Evolutionary conservation across 306 rosid species (phyloP).

Genomic region (Corylus heterophylla): DNA sequence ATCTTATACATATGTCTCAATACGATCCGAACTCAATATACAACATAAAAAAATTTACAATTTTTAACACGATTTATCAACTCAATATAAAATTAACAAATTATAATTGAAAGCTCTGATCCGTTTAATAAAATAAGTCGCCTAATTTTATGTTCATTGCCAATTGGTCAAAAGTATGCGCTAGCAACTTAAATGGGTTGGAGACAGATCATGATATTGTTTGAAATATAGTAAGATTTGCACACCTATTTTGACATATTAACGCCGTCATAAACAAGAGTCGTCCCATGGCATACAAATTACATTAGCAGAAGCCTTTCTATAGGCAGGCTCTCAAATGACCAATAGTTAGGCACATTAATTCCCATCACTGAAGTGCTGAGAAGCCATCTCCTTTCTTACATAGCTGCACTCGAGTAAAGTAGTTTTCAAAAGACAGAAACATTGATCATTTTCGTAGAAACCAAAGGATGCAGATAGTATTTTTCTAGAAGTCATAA

Average conservation of each 20-base stretch:
- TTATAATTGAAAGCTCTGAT: too few relatives aligned
- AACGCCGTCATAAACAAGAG: not conserved
- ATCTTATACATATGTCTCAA: too few relatives aligned
- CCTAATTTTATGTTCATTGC: too few relatives aligned
- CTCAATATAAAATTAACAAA: too few relatives aligned
- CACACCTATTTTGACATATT: not conserved
- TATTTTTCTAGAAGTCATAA: conserved; percentile 12
- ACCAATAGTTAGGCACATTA: not conserved
- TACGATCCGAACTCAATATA: too few relatives aligned
- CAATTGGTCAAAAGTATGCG: too few relatives aligned
- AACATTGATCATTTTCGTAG: not conserved
- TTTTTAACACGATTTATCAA: too few relatives aligned
- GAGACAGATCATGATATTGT: not conserved
- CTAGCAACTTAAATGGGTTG: not conserved
- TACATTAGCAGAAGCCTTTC: not conserved
- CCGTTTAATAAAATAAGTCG: too few relatives aligned
- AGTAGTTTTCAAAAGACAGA: not conserved
- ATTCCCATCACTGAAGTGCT: not conserved
- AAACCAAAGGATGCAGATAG: conserved; percentile 4
- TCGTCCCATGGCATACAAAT: not conserved
- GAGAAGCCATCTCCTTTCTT: not conserved
- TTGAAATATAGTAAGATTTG: not conserved
- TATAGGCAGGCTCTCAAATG: not conserved
- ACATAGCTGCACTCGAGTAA: not conserved
- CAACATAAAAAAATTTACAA: too few relatives aligned